These are phyloP conservation scores for Psilocybe cyanescens DNA, from an alignment of 768 basidiomycete genomes.

Conservation along the genomic window DNA sequence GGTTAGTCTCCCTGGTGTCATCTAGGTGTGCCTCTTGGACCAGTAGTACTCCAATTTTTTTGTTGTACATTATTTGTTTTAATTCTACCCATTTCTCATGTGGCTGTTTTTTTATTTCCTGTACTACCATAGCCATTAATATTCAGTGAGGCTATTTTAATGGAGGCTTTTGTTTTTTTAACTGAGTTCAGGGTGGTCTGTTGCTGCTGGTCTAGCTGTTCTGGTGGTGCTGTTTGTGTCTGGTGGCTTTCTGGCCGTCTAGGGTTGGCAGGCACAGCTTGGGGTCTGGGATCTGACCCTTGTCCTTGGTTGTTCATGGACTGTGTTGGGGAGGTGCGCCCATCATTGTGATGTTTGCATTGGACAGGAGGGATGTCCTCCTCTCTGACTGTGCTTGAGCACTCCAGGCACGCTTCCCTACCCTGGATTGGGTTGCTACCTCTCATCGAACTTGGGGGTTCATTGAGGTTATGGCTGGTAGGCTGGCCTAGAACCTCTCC, in stretches of 20 bases:
- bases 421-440: too few species aligned
- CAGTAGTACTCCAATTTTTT: conserved; percentile 30
- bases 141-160: conserved; percentile 25
- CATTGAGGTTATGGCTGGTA: too few species aligned
- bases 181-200: background rate
- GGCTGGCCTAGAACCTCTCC: too few species aligned
- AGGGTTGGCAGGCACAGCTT: background rate
- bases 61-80: conserved; percentile 26
- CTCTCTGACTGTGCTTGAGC: too few species aligned
- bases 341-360: background rate
- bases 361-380: too few species aligned
- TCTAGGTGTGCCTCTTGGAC: conserved; percentile 37
- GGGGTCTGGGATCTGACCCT: background rate
- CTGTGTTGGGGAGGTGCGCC: background rate
- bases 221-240: background rate
- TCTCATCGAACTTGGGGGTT: too few species aligned
- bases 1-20: conserved; percentile 5
- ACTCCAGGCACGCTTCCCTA: too few species aligned
- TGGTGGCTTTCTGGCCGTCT: background rate
- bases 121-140: conserved; percentile 22
- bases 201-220: background rate
- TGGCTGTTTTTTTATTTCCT: background rate
- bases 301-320: background rate
- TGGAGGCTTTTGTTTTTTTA: background rate
- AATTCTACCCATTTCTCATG: conserved; percentile 29